Evolutionary conservation across 768 basidiomycete genomes (phyloP), one percentile per base, ranked within the genome.

Genomic region (Xerocomellus dryophilus): DNA sequence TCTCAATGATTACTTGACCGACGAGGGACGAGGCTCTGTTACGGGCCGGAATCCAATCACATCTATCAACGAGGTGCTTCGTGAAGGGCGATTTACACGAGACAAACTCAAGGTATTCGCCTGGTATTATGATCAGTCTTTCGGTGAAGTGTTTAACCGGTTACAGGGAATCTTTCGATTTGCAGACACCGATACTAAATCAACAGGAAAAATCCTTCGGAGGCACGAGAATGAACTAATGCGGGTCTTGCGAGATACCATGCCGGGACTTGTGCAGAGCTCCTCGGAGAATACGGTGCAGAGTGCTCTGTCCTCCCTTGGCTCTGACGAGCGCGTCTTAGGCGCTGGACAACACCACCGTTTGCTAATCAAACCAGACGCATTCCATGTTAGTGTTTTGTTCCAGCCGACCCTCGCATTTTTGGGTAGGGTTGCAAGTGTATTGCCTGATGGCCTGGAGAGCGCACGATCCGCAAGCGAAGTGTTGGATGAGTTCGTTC

Each of bases 361-460:
- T 43, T 76, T 90, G 31, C 79, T 98, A 20, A 86, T 98, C 51
- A 83, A 83, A 43, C 89, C 97, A 2, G 90, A 98, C 65, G 92
- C 93, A 3, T 98, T 98, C 74, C 93, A 96, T 71, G 92, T 98
- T 50, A 89, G 85, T 46, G 83, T 93, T 15, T 77, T 99, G n/a
- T 98, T 98, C 70, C 90, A 92, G 58, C 96, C 97, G 1, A 96
- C 94, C 12, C 74, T 97, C 20, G 76, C 86, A 1, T 98, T 95
- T 69, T 76, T 98, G 52, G 80, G 86, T 50, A 80, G 86, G 7
- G 79, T 93, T 21, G 75, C 83, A 39, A 81, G 83, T 23, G 74
- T 88, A 25, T 74, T 97, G 27, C 93, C 94, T 2, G 79, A 82
- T 43, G 90, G 86, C 4, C 61, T 81, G 29, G 88, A 90, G 57